phyloP scores from a whole-genome alignment of 768 basidiomycete genomes.

The Tricholomella constricta region DNA sequence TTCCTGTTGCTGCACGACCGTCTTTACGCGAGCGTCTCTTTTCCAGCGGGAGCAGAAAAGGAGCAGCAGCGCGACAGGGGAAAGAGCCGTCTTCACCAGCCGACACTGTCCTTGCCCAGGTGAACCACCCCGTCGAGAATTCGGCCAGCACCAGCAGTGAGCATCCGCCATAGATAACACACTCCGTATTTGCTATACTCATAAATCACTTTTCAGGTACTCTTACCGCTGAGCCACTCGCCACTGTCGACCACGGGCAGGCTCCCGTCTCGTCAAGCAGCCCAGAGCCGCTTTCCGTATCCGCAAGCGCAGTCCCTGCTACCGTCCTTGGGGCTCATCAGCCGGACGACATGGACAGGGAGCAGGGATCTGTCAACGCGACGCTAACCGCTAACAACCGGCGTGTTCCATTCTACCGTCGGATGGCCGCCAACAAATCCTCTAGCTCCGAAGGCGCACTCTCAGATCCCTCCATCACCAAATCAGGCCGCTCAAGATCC shows the following conservation, averaged over 20 bases:
- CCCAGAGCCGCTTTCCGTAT: slow-evolving; percentile 12
- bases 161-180: slow-evolving; percentile 8
- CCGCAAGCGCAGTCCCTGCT: slow-evolving; percentile 17
- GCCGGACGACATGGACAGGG: slow-evolving; percentile 34
- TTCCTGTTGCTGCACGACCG: slow-evolving; percentile 19
- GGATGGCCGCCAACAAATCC: slow-evolving; percentile 38
- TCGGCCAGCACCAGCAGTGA: slow-evolving; percentile 29
- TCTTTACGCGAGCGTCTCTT: slow-evolving; percentile 38
- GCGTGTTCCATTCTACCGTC: slow-evolving; percentile 46
- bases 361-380: slow-evolving; percentile 43
- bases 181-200: not conserved
- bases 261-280: slow-evolving; percentile 19
- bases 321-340: slow-evolving; percentile 17
- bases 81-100: slow-evolving; percentile 12
- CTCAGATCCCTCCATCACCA: slow-evolving; percentile 32
- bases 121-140: slow-evolving; percentile 22
- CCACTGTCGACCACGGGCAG: slow-evolving; percentile 21
- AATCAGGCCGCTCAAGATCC: slow-evolving; percentile 17
- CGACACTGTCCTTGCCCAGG: slow-evolving; percentile 15
- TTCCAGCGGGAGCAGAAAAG: slow-evolving; percentile 24
- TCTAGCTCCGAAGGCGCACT: slow-evolving; percentile 35
- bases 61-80: slow-evolving; percentile 20
- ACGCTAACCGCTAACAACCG: slow-evolving; percentile 38
- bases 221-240: slow-evolving; percentile 19
- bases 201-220: slow-evolving; percentile 16